Conservation (phyloP, 1,139 yeast genomes). For the Hyphopichia burtonii region DNA sequence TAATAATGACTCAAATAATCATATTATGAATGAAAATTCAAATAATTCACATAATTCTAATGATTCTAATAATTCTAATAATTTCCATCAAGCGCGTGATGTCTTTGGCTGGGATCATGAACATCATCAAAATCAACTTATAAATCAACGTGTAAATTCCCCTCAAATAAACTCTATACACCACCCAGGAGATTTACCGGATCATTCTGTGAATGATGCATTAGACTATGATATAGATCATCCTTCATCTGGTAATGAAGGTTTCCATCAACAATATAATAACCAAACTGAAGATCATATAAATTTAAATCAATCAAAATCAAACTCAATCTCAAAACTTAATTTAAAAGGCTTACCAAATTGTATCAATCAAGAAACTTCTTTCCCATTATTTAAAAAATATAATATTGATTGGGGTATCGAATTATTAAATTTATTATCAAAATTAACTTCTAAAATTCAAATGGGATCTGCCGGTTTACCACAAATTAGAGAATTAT, state of each 20-base stretch:
- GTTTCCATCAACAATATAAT: constrained; percentile 27
- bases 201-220: neutral
- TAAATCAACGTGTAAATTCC: too few relatives aligned
- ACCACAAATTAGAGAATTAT: constrained; percentile 30
- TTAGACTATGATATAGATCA: neutral
- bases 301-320: neutral
- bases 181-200: neutral
- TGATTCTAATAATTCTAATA: neutral
- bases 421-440: constrained; percentile 12
- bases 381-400: constrained; percentile 13
- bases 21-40: too few relatives aligned
- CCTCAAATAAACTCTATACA: neutral
- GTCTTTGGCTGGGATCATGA: neutral
- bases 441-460: constrained; percentile 19
- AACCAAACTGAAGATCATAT: neutral
- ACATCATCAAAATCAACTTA: neutral
- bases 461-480: constrained; percentile 28
- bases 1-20: constrained; percentile 2
- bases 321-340: neutral
- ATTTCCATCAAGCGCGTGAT: neutral
- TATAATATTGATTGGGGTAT: constrained; percentile 16
- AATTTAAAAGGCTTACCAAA: constrained; percentile 17
- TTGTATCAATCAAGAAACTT: constrained; percentile 11
- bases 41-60: neutral
- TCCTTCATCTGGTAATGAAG: neutral